Base-by-base conservation (phyloP, 177 flowering plant species). In the Vitis hybrid region DNA sequence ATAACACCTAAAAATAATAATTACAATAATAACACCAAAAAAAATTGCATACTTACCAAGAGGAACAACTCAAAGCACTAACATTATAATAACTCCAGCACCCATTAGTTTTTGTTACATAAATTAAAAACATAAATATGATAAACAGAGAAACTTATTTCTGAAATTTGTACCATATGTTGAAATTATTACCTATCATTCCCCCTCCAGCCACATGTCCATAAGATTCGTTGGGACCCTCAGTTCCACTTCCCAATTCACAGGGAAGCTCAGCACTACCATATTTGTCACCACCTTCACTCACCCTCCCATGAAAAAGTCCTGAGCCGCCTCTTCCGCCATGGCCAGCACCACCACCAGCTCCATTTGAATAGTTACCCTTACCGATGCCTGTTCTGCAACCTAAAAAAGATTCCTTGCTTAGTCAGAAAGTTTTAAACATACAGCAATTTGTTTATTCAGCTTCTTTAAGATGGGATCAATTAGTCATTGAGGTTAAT, bases 291-390 rank as follows among this genome's bases (percentile, higher is more conserved):
- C 98, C 98, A 51, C 98, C 98, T 73, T 85, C 83, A 79, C 88
- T 80, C 57, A 79, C 40, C 60, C 68, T 75, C 18, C 95, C 98
- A 72, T 88, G 79, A 62, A 74, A 90, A 79, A 75, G 72, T 46
- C 98, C 98, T 9, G 90, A 79, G 2, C 98, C 98, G 58, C 98
- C 98, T 83, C 83, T 81, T 52, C 98, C 98, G 35, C 98, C 98
- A 84, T 93, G 98, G 60, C 98, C 98, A 62, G 92, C 98, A 73
- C 98, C 98, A 79, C 92, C 89, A 76, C 97, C 95, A 77, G 88
- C 95, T 71, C 98, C 98, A 78, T 82, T 80, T 63, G 87, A 82
- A 82, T 79, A 90, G 68, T 81, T 89, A 70, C 95, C 98, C 76
- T 71, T 83, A 52, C 98, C 98, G 73, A 90, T 62, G 54, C 98